Conservation (phyloP, 495 filamentous ascomycete species). For the Aspergillus hancockii region DNA sequence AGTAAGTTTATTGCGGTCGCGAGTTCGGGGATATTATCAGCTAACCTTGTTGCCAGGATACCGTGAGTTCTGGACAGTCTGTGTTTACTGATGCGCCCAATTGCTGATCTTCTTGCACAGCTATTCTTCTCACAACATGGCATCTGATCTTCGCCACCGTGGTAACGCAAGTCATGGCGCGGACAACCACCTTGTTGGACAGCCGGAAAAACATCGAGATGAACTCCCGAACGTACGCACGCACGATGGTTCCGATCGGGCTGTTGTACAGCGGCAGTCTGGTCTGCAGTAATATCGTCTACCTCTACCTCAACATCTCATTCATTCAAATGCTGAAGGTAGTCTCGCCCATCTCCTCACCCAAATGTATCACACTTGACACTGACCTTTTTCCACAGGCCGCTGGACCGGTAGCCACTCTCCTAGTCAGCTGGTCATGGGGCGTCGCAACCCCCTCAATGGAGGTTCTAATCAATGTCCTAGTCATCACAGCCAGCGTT, state of each 20-base stretch:
- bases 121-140: slow-evolving; percentile 74
- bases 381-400: slow-evolving; percentile 40
- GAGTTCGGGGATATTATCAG: background rate
- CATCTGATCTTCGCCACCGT: slow-evolving; percentile 73
- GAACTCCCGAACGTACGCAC: slow-evolving; percentile 65
- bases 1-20: slow-evolving; percentile 13
- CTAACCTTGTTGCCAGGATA: slow-evolving; percentile 14
- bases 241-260: slow-evolving; percentile 74
- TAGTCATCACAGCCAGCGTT: slow-evolving; percentile 73
- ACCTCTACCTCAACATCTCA: slow-evolving; percentile 72
- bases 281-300: slow-evolving; percentile 72
- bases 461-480: slow-evolving; percentile 63
- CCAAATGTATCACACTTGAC: background rate
- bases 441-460: slow-evolving; percentile 61
- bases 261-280: slow-evolving; percentile 70
- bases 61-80: slow-evolving; percentile 10
- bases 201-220: slow-evolving; percentile 68
- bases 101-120: slow-evolving; percentile 23
- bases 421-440: slow-evolving; percentile 66
- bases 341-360: slow-evolving; percentile 13
- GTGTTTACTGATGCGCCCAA: too few relatives aligned
- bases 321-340: slow-evolving; percentile 88
- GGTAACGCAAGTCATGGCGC: slow-evolving; percentile 71
- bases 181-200: slow-evolving; percentile 67
- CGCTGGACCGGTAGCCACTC: slow-evolving; percentile 66